Conservation (phyloP, 2,329 filamentous ascomycete species). For the Penicillium sumatraense region DNA sequence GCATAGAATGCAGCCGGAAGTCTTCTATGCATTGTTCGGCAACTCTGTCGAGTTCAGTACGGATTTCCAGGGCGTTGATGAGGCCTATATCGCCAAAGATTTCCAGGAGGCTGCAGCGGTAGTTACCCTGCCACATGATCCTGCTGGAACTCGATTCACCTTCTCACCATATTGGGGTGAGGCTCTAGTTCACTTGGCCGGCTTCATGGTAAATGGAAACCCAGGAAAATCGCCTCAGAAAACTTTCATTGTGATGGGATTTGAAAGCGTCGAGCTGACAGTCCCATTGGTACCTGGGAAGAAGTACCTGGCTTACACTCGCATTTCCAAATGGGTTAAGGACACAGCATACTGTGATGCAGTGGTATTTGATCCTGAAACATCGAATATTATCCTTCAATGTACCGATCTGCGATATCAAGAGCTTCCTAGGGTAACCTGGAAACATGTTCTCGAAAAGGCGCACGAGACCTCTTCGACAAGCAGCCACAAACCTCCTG, state of each 20-base stretch:
- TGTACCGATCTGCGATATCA: neutral
- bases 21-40: slow-evolving; percentile 35
- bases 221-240: neutral
- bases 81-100: slow-evolving; percentile 17
- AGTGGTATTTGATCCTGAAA: neutral
- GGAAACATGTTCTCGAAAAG: neutral
- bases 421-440: neutral
- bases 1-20: slow-evolving; percentile 13
- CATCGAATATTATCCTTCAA: neutral
- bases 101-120: slow-evolving; percentile 6
- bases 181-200: slow-evolving; percentile 27
- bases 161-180: slow-evolving; percentile 27
- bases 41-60: slow-evolving; percentile 31
- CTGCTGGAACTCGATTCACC: slow-evolving; percentile 12
- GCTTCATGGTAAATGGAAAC: slow-evolving; percentile 29
- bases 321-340: neutral
- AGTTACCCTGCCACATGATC: neutral
- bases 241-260: slow-evolving; percentile 1
- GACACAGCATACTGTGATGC: neutral
- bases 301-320: neutral
- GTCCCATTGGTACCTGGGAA: neutral
- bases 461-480: neutral
- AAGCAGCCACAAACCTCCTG: neutral
- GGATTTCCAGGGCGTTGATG: slow-evolving; percentile 31
- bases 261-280: slow-evolving; percentile 1